Evolutionary conservation across 176 grass and related monocot species (phyloP).

Genomic region (Neostapfia colusana): DNA sequence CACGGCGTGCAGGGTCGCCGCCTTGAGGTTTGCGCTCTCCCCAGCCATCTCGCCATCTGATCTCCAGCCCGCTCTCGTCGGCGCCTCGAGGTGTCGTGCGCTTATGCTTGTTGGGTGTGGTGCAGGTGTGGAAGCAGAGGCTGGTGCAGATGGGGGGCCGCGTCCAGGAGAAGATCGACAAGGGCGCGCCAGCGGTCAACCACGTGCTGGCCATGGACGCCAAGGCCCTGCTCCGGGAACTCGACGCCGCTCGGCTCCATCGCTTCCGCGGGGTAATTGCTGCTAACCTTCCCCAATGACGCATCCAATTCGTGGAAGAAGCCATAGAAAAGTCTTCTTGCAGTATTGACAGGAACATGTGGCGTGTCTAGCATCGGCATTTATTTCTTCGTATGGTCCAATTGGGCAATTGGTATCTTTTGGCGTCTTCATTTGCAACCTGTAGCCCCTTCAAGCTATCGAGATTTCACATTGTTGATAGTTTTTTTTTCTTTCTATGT

Average conservation of each 20-base stretch:
- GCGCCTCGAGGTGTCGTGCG: not conserved
- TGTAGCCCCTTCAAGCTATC: not conserved
- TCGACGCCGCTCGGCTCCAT: conserved; percentile 55
- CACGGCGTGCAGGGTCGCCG: conserved; percentile 61
- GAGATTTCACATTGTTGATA: not conserved
- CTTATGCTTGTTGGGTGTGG: not conserved
- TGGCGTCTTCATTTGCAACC: conserved; percentile 21
- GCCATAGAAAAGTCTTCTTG: not conserved
- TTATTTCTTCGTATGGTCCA: not conserved
- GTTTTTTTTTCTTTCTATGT: not conserved
- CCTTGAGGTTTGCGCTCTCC: conserved; percentile 51
- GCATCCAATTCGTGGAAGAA: not conserved
- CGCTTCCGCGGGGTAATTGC: conserved; percentile 60
- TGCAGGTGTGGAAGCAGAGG: conserved; percentile 87
- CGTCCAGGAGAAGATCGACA: conserved; percentile 44
- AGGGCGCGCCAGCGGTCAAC: conserved; percentile 53
- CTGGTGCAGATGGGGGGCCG: conserved; percentile 79
- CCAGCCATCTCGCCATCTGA: too few species aligned
- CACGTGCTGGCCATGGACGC: conserved; percentile 71
- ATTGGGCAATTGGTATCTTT: not conserved
- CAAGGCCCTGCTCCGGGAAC: conserved; percentile 54
- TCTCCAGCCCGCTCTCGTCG: not conserved
- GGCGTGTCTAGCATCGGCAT: too few species aligned
- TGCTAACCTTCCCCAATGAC: not conserved
- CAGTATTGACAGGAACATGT: not conserved